Evolutionary conservation across 768 basidiomycete genomes (phyloP).

Genomic region (Baorangia bicolor): DNA sequence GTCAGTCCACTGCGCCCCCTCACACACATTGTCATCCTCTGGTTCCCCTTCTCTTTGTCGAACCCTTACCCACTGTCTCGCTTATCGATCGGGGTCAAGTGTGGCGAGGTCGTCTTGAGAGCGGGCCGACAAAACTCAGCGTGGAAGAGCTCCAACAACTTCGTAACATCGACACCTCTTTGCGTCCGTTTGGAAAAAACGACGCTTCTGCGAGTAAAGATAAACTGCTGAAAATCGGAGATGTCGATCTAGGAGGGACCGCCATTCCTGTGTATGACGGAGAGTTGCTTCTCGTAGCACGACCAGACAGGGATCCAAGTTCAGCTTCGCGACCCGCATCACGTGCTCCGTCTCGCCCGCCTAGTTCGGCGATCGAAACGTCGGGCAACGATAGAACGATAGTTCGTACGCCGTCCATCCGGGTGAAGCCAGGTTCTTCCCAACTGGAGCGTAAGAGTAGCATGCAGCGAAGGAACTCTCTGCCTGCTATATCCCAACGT

Average conservation of each 20-base stretch:
- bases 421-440: slow-evolving; percentile 69
- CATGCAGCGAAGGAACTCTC: slow-evolving; percentile 68
- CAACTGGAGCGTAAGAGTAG: slow-evolving; percentile 78
- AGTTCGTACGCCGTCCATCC: slow-evolving; percentile 68
- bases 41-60: slow-evolving; percentile 72
- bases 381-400: slow-evolving; percentile 41
- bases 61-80: slow-evolving; percentile 64
- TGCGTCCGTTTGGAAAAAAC: slow-evolving; percentile 29
- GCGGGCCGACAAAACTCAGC: slow-evolving; percentile 46
- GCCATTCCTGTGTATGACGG: slow-evolving; percentile 74
- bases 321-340: slow-evolving; percentile 57
- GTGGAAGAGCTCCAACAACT: slow-evolving; percentile 59
- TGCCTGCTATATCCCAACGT: slow-evolving; percentile 72
- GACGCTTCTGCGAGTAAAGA: slow-evolving; percentile 24
- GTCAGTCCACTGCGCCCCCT: slow-evolving; percentile 38
- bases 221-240: slow-evolving; percentile 37
- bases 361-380: slow-evolving; percentile 56
- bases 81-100: slow-evolving; percentile 68
- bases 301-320: slow-evolving; percentile 45
- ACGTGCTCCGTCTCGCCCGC: slow-evolving; percentile 64
- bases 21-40: slow-evolving; percentile 45
- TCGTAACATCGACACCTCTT: slow-evolving; percentile 49
- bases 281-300: slow-evolving; percentile 70
- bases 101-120: slow-evolving; percentile 68
- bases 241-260: slow-evolving; percentile 57